A percentile compares a stretch with the other conserved stretches of the same genome.
These are phyloP conservation scores for Naematelia encephala DNA, from an alignment of 768 basidiomycete species.

Conservation along the genomic window DNA sequence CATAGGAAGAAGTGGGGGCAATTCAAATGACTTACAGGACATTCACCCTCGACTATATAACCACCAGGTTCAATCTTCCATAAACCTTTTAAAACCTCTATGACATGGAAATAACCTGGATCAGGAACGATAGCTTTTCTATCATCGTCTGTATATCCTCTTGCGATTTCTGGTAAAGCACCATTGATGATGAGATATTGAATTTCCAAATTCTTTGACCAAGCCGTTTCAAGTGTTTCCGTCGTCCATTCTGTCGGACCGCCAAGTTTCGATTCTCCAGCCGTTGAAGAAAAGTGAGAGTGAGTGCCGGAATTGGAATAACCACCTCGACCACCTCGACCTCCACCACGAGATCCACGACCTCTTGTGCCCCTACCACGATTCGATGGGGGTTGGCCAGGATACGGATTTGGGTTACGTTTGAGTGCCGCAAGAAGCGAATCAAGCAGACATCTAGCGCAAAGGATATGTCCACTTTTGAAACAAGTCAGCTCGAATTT, in stretches of 20 bases:
- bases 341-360: slow-evolving; percentile 10
- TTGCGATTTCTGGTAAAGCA: background rate
- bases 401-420: slow-evolving; percentile 29
- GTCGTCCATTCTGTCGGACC: slow-evolving; percentile 23
- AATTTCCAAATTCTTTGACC: slow-evolving; percentile 1
- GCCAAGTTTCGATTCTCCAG: background rate
- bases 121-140: background rate
- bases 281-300: background rate
- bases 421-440: slow-evolving; percentile 34
- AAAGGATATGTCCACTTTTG: slow-evolving; percentile 40
- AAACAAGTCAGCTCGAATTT: background rate
- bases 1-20: no score
- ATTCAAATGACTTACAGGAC: slow-evolving; percentile 31
- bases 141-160: slow-evolving; percentile 13
- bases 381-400: slow-evolving; percentile 7
- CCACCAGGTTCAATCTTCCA: slow-evolving; percentile 31
- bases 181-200: background rate
- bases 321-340: background rate
- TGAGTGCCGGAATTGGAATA: background rate
- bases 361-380: slow-evolving; percentile 6
- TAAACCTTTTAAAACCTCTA: slow-evolving; percentile 29
- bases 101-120: slow-evolving; percentile 15
- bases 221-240: slow-evolving; percentile 15
- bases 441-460: slow-evolving; percentile 33
- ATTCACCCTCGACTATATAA: slow-evolving; percentile 41